A percentile compares a stretch with the other conserved stretches of the same genome.
Evolutionary conservation across 2,329 filamentous ascomycete species (phyloP).

Genomic region (Fusarium poae): DNA sequence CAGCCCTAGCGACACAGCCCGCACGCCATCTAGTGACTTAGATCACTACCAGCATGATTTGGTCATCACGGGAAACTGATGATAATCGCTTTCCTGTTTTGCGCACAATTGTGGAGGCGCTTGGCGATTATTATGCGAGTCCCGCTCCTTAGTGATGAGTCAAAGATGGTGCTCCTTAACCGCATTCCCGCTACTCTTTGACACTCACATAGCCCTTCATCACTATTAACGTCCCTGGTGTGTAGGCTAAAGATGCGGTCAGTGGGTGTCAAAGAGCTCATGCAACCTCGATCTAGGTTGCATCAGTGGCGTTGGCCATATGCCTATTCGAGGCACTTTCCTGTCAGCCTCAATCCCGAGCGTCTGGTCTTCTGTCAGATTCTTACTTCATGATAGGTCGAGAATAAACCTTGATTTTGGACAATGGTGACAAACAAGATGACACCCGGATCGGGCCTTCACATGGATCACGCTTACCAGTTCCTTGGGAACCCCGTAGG

Average conservation of each 20-base stretch:
- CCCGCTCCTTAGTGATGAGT: slow-evolving; percentile 32
- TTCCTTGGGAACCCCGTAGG: slow-evolving; percentile 12
- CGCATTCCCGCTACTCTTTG: slow-evolving; percentile 29
- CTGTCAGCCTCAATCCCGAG: slow-evolving; percentile 38
- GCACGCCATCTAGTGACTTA: slow-evolving; percentile 9
- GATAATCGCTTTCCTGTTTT: slow-evolving; percentile 26
- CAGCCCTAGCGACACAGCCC: slow-evolving; percentile 45
- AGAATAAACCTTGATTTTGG: slow-evolving; percentile 12
- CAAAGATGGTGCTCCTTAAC: slow-evolving; percentile 28
- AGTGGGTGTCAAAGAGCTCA: slow-evolving; percentile 15
- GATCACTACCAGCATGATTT: slow-evolving; percentile 29
- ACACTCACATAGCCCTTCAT: slow-evolving; percentile 15
- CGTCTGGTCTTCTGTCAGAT: slow-evolving; percentile 42
- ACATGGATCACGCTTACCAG: slow-evolving; percentile 39
- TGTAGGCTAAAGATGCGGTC: slow-evolving; percentile 25
- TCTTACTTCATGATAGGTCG: slow-evolving; percentile 41
- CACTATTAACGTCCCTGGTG: slow-evolving; percentile 11
- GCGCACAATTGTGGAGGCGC: slow-evolving; percentile 17
- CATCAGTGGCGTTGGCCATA: slow-evolving; percentile 26
- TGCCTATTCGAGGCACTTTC: slow-evolving; percentile 33
- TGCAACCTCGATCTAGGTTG: slow-evolving; percentile 27
- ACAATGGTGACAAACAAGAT: slow-evolving; percentile 33
- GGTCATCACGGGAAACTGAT: slow-evolving; percentile 14
- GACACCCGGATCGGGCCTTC: slow-evolving; percentile 35
- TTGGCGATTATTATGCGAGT: slow-evolving; percentile 17